Percentiles rank a stretch among this genome's conserved stretches.
phyloP scores from a whole-genome alignment of 2,329 filamentous ascomycete genomes.

The Hypoxylon sp. region DNA sequence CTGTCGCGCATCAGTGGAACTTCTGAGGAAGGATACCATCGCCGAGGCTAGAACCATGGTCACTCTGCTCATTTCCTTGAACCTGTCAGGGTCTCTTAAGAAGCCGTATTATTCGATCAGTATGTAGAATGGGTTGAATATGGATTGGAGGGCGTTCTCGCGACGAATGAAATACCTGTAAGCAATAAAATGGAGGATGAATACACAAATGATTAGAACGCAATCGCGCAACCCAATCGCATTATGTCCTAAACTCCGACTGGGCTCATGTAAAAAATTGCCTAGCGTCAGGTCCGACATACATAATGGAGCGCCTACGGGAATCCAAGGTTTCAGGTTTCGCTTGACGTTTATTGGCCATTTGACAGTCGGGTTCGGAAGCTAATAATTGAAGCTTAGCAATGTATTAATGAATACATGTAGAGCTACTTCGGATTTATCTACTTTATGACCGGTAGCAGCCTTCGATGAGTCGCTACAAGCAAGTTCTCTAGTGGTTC shows the following conservation, averaged over 20 bases:
- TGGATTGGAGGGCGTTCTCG: background rate
- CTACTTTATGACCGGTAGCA: background rate
- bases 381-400: constrained; percentile 10
- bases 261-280: constrained; percentile 9
- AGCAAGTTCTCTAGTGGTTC: no score
- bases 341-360: constrained; percentile 13
- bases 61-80: background rate
- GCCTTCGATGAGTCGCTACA: background rate
- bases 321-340: constrained; percentile 1
- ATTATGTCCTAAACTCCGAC: constrained; percentile 15
- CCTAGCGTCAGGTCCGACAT: constrained; percentile 29
- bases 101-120: background rate
- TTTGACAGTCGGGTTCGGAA: background rate
- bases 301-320: constrained; percentile 11
- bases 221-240: constrained; percentile 28
- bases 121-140: background rate
- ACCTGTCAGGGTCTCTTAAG: background rate
- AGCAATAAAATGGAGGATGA: constrained; percentile 15
- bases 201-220: constrained; percentile 12
- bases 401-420: constrained; percentile 13
- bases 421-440: background rate
- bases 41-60: constrained; percentile 30
- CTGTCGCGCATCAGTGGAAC: constrained; percentile 37
- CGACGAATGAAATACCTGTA: constrained; percentile 9
- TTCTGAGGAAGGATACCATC: constrained; percentile 13